phyloP scores from a whole-genome alignment of 192 early-diverging fungal species.

The Backusella liffmaniae region DNA sequence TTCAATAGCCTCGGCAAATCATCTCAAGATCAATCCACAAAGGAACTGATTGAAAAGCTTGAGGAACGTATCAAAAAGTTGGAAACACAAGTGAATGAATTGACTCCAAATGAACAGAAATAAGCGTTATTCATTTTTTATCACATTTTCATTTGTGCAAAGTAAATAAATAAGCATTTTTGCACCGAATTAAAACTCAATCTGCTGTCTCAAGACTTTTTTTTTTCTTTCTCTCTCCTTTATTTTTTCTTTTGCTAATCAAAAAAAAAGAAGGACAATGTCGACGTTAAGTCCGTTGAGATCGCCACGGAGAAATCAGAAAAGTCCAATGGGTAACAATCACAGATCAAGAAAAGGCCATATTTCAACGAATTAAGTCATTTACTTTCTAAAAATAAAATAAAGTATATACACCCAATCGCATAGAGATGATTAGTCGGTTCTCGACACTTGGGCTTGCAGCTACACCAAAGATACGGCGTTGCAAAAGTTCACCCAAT shows the following conservation, averaged over 20 bases:
- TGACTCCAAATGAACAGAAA: not conserved
- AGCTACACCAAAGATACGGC: not conserved
- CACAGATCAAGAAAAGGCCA: not conserved
- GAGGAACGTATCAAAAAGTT: conserved; percentile 31
- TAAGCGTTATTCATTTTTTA: not conserved
- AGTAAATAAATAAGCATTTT: no score
- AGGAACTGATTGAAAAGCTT: conserved; percentile 19
- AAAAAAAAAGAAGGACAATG: not conserved
- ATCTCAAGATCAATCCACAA: conserved; percentile 7
- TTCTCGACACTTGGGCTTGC: not conserved
- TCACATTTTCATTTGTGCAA: not conserved
- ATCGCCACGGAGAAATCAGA: not conserved
- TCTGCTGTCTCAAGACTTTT: not conserved
- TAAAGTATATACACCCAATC: not conserved
- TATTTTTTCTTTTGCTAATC: not conserved
- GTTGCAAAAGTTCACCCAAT: not conserved
- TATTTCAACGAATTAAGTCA: not conserved
- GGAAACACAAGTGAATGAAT: conserved; percentile 2
- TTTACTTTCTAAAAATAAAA: not conserved
- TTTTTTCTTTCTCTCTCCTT: not conserved
- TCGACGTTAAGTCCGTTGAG: not conserved
- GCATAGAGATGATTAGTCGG: not conserved
- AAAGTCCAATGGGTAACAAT: not conserved
- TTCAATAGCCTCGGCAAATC: not conserved
- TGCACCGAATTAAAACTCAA: no score